Evolutionary conservation across 1,284 basidiomycete genomes (phyloP).

Genomic region (Ganoderma multipileum): DNA sequence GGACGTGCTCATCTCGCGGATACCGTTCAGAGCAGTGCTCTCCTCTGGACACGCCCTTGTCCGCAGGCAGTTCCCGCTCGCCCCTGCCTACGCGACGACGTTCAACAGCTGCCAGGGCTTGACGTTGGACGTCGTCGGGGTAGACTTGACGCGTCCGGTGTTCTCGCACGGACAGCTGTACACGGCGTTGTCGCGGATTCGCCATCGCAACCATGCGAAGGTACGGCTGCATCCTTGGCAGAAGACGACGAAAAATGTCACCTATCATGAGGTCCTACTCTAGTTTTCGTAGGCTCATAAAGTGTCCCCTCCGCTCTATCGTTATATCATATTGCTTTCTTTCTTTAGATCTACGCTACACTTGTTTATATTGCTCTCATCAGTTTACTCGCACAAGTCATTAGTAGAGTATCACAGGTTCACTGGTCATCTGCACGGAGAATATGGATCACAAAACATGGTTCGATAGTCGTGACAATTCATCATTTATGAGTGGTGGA

Average conservation of each 20-base stretch:
- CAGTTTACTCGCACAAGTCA: neutral
- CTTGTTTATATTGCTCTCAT: neutral
- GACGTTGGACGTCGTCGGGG: constrained; percentile 45
- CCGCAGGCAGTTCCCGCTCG: constrained; percentile 48
- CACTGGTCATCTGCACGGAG: neutral
- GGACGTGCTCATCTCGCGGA: constrained; percentile 45
- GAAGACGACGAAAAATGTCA: constrained; percentile 35
- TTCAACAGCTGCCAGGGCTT: constrained; percentile 53
- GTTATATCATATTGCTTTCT: neutral
- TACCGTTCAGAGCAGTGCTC: constrained; percentile 41
- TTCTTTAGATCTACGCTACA: neutral
- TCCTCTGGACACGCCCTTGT: constrained; percentile 43
- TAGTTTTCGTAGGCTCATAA: neutral
- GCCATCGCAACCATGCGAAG: constrained; percentile 38
- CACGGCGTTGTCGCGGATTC: constrained; percentile 48
- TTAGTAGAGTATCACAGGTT: neutral
- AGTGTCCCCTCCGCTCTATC: neutral
- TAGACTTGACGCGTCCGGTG: constrained; percentile 44
- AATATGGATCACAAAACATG: neutral
- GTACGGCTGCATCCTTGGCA: constrained; percentile 31
- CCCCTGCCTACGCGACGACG: constrained; percentile 49
- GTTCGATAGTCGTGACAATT: neutral
- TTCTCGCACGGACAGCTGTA: constrained; percentile 55
- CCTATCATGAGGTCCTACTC: constrained; percentile 32
- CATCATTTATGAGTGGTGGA: constrained; percentile 12